Evolutionary conservation across 306 rosid species (phyloP).

Genomic region (Mimosa pudica): DNA sequence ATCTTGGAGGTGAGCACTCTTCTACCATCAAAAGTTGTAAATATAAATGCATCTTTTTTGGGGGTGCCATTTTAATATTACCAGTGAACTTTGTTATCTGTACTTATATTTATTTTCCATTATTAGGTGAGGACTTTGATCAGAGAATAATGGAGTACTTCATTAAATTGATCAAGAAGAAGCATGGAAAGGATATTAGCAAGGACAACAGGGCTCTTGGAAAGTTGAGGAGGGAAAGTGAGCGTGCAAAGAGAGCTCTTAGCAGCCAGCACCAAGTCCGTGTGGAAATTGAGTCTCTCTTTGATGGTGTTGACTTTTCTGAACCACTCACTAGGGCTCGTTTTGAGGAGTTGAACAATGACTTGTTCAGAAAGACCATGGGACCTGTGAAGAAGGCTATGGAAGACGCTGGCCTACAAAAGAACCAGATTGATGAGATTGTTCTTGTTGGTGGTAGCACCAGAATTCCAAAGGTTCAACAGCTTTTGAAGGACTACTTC

Average conservation of each 20-base stretch:
- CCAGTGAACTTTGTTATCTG: background rate
- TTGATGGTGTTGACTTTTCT: constrained; percentile 8
- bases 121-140: constrained; percentile 8
- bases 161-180: constrained; percentile 96
- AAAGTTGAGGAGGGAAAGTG: constrained; percentile 86
- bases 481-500: constrained; percentile 2
- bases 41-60: background rate
- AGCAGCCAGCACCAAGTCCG: constrained; percentile 99
- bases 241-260: constrained; percentile 98
- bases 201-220: constrained; percentile 99
- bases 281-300: background rate
- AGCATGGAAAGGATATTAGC: constrained; percentile 93
- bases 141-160: constrained; percentile 60
- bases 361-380: constrained; percentile 1
- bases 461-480: background rate
- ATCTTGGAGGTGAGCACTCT: constrained; percentile 81
- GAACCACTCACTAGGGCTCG: constrained; percentile 42
- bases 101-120: background rate
- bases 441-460: constrained; percentile 2
- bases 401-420: background rate
- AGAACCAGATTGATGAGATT: background rate
- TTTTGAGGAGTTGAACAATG: constrained; percentile 27
- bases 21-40: background rate
- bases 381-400: constrained; percentile 3
- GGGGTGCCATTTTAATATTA: constrained; percentile 16